A percentile compares a stretch with the other conserved stretches of the same genome.
These are phyloP conservation scores for Urtica urens DNA, from an alignment of 306 rosid species.

Conservation along the genomic window DNA sequence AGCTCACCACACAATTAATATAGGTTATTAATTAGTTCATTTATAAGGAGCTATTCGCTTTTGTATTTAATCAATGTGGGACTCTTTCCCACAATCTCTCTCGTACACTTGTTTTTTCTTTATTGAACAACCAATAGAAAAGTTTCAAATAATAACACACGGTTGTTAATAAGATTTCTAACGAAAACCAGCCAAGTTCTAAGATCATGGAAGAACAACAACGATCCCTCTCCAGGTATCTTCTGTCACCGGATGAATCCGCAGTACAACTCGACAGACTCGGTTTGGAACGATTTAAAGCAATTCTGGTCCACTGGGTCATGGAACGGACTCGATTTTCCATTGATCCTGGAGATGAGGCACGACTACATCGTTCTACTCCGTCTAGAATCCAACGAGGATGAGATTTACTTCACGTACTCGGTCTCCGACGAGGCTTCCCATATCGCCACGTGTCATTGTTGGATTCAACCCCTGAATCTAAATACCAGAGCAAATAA, in stretches of 20 bases:
- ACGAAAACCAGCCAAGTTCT: slow-evolving; percentile 9
- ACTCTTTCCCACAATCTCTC: too few species aligned
- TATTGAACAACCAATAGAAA: too few species aligned
- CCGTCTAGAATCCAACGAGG: not conserved
- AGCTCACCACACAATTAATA: too few species aligned
- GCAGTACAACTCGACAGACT: slow-evolving; percentile 3
- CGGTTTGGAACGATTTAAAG: slow-evolving; percentile 33
- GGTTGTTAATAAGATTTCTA: too few species aligned
- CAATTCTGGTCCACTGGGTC: slow-evolving; percentile 40
- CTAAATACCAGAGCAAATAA: too few species aligned
- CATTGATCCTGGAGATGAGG: slow-evolving; percentile 38
- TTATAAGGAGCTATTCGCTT: too few species aligned
- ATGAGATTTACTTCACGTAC: slow-evolving; percentile 37
- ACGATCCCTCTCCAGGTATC: slow-evolving; percentile 13
- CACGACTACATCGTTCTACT: slow-evolving; percentile 11
- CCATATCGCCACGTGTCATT: too few species aligned
- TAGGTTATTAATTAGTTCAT: too few species aligned
- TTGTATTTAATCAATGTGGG: too few species aligned
- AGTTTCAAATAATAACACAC: too few species aligned
- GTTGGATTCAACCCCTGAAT: too few species aligned
- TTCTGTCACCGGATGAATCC: not conserved
- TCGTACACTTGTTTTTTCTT: too few species aligned
- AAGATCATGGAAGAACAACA: slow-evolving; percentile 19
- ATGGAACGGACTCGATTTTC: slow-evolving; percentile 34
- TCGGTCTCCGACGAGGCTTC: not conserved